Base-by-base conservation (phyloP, 306 rosid species). In the Lupinus albus region DNA sequence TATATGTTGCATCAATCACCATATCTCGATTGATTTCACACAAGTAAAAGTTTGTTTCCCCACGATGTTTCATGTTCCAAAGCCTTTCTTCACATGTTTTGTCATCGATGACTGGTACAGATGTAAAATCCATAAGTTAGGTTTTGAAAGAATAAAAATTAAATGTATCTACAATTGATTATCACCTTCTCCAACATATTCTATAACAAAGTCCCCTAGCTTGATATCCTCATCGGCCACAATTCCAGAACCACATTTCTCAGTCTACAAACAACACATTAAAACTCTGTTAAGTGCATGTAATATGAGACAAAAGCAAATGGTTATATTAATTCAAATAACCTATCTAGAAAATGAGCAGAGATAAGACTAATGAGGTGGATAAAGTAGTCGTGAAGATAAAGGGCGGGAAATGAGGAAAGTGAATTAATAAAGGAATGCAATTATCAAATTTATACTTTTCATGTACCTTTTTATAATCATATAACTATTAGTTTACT, bases 1-100 rank as follows among this genome's bases (percentile, higher is more conserved):
- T 90, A 80, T 89, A 79, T 47, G 98, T 88, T 10, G 98, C 98
- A 82, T 93, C 98, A 68, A 93, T 93, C 84, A 93, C 98, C 96
- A 85, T 89, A 78, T 93, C 97, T 59, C 98, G 87, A 73, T 86
- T 89, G 83, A 93, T 86, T 75, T 93, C 98, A 13, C 98, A 89
- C n/a, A 93, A 59, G 88, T 93, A 93, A 67, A 93, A 93, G 84
- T 93, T 93, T 52, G 93, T 89, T 80, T 89, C 97, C 64, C 98
- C 96, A 17, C 88, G 97, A 73, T 84, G 87, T 79, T 93, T 93
- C 98, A 93, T 93, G 63, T 83, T 77, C 98, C 98, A 93, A 64
- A 93, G 97, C 84, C 98, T 86, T 78, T 85, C 86, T 79, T 90
- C 96, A 66, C 98, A 93, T 50, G 93, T 90, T 82, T 82, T 82